Conservation (phyloP, 208 protist genomes). For the Sergeia podlipaevii region DNA sequence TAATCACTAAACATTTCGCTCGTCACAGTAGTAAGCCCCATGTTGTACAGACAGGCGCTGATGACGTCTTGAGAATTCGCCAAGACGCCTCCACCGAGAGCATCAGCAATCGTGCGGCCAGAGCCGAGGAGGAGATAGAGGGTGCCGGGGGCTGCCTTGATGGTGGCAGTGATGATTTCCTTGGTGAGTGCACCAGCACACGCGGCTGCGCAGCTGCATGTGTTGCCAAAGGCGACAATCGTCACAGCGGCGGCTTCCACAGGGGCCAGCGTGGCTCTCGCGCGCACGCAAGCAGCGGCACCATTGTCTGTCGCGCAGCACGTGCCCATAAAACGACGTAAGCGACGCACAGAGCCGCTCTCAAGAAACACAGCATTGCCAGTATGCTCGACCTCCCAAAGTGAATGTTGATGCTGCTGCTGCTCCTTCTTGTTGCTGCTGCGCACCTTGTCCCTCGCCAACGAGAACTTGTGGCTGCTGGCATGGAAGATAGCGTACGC, state of each 20-base stretch:
- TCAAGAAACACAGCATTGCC: slow-evolving; percentile 43
- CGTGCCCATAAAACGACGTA: slow-evolving; percentile 29
- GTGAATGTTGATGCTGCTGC: slow-evolving; percentile 1
- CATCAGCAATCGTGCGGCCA: slow-evolving; percentile 20
- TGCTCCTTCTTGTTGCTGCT: neutral
- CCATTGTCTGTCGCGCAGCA: neutral
- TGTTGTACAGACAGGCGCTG: slow-evolving; percentile 62
- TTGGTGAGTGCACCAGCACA: slow-evolving; percentile 26
- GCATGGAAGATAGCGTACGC: slow-evolving; percentile 46
- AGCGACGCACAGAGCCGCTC: slow-evolving; percentile 33
- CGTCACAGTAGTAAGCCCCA: slow-evolving; percentile 57
- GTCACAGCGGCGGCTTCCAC: slow-evolving; percentile 38
- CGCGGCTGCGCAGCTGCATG: no score
- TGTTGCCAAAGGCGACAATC: no score
- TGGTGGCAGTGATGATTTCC: slow-evolving; percentile 37
- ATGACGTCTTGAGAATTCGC: slow-evolving; percentile 38
- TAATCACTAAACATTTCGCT: slow-evolving; percentile 42
- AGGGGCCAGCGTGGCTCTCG: slow-evolving; percentile 16
- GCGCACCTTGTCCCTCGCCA: neutral
- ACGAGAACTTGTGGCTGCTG: slow-evolving; percentile 38
- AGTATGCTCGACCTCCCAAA: neutral
- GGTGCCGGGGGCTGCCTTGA: slow-evolving; percentile 50
- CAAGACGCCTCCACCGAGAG: slow-evolving; percentile 41
- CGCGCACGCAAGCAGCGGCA: slow-evolving; percentile 6
- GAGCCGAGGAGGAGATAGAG: slow-evolving; percentile 38